Base-by-base conservation (phyloP, 148 eudicot genomes). In the Heliosperma pusillum region DNA sequence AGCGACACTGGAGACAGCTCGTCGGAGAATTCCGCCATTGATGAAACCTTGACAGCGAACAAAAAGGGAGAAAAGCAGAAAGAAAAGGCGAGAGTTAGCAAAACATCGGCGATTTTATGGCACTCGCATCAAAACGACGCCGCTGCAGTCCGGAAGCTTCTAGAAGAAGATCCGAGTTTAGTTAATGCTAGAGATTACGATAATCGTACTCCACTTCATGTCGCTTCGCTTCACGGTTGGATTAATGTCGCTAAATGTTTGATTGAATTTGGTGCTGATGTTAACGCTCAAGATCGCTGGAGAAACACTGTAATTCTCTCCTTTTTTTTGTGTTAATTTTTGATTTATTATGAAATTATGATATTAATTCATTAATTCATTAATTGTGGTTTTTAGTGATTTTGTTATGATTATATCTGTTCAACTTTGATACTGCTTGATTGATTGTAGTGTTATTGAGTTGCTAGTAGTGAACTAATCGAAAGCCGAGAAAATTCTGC, bases 251-350 rank as follows among this genome's bases (percentile, higher is more conserved):
- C 92, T 59, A 81, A 84, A 77, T 87, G 88, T 60, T 82, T 95
- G 78, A 76, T 95, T 13, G 92, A 95, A 36, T 83, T 60, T 68
- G 87, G 87, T 10, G 98, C 97, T 42, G 93, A 95, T 76, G 92
- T 95, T 76, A 91, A 93, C 80, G 88, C 97, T 29, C 91, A 82
- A 40, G 98, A 91, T 91, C 98, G 98, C 57, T 91, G 97, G 98
- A 91, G 77, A 68, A 91, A 93, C 77, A 89, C 97, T 59, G 95
- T 91, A 80, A 20, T 65, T 36, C 25, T 66, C 66, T 40, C 61
- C 66, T 40, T 10, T 57, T 58, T 26, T 56, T 42, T 21, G 26
- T 20, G 21, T 6, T 56, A 50, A 50, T 25, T 30, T 24, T 5
- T 27, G 19, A 40, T 10, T 60, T 20, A 0, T 12, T 73, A 0